Percentiles rank a stretch among this genome's conserved stretches.
Conservation (phyloP, 176 grass and related monocot genomes). For the Metroxylon sagu region DNA sequence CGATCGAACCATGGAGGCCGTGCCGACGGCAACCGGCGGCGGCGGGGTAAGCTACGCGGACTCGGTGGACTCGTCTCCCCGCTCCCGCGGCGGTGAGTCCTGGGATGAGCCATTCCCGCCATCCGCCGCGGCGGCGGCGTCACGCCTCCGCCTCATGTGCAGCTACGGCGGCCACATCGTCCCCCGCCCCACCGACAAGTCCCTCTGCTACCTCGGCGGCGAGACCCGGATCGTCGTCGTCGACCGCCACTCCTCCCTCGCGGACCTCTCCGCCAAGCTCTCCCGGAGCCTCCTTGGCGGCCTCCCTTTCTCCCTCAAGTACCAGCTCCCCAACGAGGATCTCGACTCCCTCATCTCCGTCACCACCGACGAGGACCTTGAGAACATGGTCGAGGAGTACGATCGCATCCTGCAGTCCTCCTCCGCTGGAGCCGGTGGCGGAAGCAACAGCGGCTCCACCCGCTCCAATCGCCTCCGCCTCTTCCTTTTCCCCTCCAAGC, state of each 20-base stretch:
- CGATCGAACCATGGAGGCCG: constrained; percentile 5
- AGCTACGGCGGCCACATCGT: constrained; percentile 95
- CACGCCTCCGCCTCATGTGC: constrained; percentile 82
- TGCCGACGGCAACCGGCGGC: constrained; percentile 1
- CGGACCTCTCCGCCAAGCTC: constrained; percentile 68
- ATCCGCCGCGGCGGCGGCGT: constrained; percentile 26
- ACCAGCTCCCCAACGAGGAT: constrained; percentile 99
- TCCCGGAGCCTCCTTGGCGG: constrained; percentile 64
- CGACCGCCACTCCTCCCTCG: constrained; percentile 60
- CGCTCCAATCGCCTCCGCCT: constrained; percentile 76
- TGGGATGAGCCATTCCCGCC: constrained; percentile 79
- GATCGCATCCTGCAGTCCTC: constrained; percentile 46
- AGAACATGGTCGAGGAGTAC: constrained; percentile 99
- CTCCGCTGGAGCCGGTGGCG: constrained; percentile 25
- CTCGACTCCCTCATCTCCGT: constrained; percentile 93
- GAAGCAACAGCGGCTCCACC: constrained; percentile 29
- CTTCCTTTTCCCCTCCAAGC: constrained; percentile 87
- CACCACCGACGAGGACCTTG: constrained; percentile 89
- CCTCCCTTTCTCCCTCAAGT: constrained; percentile 86
- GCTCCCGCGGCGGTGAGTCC: constrained; percentile 89
- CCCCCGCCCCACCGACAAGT: constrained; percentile 82
- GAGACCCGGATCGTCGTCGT: constrained; percentile 89
- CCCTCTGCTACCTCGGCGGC: constrained; percentile 80
- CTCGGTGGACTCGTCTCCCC: constrained; percentile 78
- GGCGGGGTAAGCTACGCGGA: constrained; percentile 47